Percentiles rank a stretch among this genome's conserved stretches.
phyloP scores from a whole-genome alignment of 352 stramenopile genomes.

The Pythium oligandrum region DNA sequence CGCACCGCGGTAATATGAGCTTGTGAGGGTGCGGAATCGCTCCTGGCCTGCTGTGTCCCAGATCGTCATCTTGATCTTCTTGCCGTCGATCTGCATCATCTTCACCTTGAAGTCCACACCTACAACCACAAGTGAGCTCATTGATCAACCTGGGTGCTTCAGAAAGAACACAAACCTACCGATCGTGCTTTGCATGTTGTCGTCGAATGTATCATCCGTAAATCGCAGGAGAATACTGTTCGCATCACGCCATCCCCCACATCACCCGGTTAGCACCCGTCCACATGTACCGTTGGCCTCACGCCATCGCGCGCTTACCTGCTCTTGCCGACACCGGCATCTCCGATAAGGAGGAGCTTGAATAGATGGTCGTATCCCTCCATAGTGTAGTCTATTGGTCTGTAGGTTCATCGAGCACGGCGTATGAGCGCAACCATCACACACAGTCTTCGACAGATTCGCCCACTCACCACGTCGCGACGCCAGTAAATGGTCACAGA shows the following conservation, averaged over 20 bases:
- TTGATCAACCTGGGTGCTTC: too few species aligned
- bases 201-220: conserved; percentile 97
- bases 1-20: conserved; percentile 96
- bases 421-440: conserved; percentile 1
- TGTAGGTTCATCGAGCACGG: conserved; percentile 1
- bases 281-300: background rate
- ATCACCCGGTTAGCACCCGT: too few species aligned
- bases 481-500: too few species aligned
- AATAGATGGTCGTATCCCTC: conserved; percentile 97
- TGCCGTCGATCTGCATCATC: conserved; percentile 94
- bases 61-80: conserved; percentile 98
- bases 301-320: conserved; percentile 40
- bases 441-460: too few species aligned
- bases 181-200: conserved; percentile 97
- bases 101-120: conserved; percentile 98
- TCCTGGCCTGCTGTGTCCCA: conserved; percentile 99
- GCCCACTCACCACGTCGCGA: too few species aligned
- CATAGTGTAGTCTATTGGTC: conserved; percentile 23
- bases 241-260: background rate
- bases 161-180: conserved; percentile 37
- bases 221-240: conserved; percentile 96
- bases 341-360: conserved; percentile 98
- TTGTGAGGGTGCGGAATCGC: conserved; percentile 96
- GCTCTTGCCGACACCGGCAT: conserved; percentile 97
- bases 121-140: conserved; percentile 9